Evolutionary conservation across 345 rosid species (phyloP), one percentile per base, ranked within the genome.

Genomic region (Ailanthus altissimus): DNA sequence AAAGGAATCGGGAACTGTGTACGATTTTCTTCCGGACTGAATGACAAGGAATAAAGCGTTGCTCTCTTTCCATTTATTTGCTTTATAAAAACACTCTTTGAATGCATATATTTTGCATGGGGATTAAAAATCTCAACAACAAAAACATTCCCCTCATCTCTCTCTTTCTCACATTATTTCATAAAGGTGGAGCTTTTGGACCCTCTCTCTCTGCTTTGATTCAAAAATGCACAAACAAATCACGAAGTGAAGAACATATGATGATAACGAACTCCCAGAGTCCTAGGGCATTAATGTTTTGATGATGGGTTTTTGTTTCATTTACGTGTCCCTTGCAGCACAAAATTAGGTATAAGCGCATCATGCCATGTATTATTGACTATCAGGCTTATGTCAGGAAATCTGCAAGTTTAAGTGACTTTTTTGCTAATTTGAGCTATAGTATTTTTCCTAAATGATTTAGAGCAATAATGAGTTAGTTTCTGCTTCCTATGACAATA

Each of bases 1-100:
- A 59, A 80, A 83, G 85, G 86, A 82, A 85, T 88, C 85, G 88
- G 88, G 89, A 86, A 82, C 82, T 79, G 88, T 83, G 88, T 85
- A 78, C 84, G 88, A 79, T 77, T 84, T 84, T 76, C 84, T 88
- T 77, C 81, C 84, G 77, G 81, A 78, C 84, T 80, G 84, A 62
- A 76, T 79, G 76, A 77, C 77, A 81, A 32, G 83, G 88, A 84
- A 85, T 85, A 85, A 85, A 85, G 90, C 23, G 80, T 65, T 62
- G 62, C 78, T 67, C 77, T 72, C 75, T 77, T 74, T 73, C 38
- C 59, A 12, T 75, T 75, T 43, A 21, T 23, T 66, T 54, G 65
- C 23, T n/a, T 38, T 13, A 32, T 8, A 54, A 12, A 49, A 40
- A 40, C 28, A 58, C 32, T 56, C 60, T 78, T 75, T 59, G 50